Evolutionary conservation across 2,329 filamentous ascomycete species (phyloP), one percentile per base, ranked within the genome.

Genomic region (Phoma herbarum): DNA sequence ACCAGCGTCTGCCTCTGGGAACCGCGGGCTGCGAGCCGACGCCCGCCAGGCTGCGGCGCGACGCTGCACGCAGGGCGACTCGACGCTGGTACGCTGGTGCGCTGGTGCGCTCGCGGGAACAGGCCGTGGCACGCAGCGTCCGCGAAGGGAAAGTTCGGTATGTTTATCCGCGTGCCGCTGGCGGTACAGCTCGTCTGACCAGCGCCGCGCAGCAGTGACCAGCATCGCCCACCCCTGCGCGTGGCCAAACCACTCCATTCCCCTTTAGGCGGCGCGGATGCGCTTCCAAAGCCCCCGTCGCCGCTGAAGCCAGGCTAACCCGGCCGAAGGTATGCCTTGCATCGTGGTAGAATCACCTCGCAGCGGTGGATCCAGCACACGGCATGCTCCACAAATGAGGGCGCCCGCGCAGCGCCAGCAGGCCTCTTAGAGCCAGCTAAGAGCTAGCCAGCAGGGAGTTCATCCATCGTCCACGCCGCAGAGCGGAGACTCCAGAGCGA

Each of bases 311-410:
- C 54, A 52, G 39, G 50, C 55, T 45, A 52, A 12, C 43, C 43
- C 28, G 28, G 49, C n/a, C 54, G 53, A 53, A 48, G 26, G 50
- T 50, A 59, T 59, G 56, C 56, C 56, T 59, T 59, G 56, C 56
- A 51, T 39, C 41, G 48, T 45, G 45, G 45, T 50, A 45, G 56
- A 54, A 54, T 54, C 56, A 59, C 56, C 45, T 45, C 50, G 56
- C 56, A 54, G 56, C 28, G 14, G 50, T 59, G 56, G 50, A 50
- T 44, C 50, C 50, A 54, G 50, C 45, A 49, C 49, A 59, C 56
- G 51, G 50, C 56, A 46, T 45, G 50, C 56, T 54, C 56, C 56
- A 59, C 56, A 59, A 58, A 59, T 54, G 50, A 54, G 46, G 37
- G 41, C 50, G 44, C 22, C 49, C 49, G 56, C 56, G 56, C 56